Percentiles rank a stretch among this genome's conserved stretches.
Conservation (phyloP, 768 basidiomycete species). For the Kwoniella botswanensis region DNA sequence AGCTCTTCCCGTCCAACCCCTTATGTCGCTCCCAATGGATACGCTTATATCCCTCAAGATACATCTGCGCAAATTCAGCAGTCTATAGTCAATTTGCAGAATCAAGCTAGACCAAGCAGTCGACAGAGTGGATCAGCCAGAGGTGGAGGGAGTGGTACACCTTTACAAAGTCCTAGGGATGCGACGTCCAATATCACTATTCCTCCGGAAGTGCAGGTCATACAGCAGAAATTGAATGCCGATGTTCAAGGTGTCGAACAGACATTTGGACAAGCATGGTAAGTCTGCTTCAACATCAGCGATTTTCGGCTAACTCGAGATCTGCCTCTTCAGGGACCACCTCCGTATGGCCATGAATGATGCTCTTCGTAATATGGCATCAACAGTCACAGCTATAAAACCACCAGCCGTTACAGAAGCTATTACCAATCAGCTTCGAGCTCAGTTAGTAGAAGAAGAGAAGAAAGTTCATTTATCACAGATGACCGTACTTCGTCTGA, state of each 20-base stretch:
- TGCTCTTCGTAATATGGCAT: neutral
- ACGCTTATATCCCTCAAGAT: neutral
- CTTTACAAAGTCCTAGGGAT: neutral
- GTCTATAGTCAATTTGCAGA: neutral
- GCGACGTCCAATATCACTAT: no score
- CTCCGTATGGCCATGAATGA: neutral
- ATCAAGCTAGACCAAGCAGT: conserved; percentile 5
- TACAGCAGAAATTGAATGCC: neutral
- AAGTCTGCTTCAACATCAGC: neutral
- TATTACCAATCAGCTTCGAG: neutral
- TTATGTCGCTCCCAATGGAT: neutral
- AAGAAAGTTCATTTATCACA: neutral
- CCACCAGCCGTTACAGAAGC: neutral
- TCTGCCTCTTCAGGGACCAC: neutral
- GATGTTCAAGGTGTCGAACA: conserved; percentile 2
- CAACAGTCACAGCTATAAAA: neutral
- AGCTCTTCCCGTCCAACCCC: neutral
- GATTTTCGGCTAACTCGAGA: no score
- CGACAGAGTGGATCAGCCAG: neutral
- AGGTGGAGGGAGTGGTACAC: neutral
- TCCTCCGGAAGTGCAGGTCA: neutral
- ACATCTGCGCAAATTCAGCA: neutral
- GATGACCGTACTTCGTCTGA: conserved; percentile 4
- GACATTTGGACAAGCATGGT: conserved; percentile 4
- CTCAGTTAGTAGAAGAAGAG: neutral